Evolutionary conservation across 2,329 filamentous ascomycete species (phyloP).

Genomic region (Microcyclosporella mali): DNA sequence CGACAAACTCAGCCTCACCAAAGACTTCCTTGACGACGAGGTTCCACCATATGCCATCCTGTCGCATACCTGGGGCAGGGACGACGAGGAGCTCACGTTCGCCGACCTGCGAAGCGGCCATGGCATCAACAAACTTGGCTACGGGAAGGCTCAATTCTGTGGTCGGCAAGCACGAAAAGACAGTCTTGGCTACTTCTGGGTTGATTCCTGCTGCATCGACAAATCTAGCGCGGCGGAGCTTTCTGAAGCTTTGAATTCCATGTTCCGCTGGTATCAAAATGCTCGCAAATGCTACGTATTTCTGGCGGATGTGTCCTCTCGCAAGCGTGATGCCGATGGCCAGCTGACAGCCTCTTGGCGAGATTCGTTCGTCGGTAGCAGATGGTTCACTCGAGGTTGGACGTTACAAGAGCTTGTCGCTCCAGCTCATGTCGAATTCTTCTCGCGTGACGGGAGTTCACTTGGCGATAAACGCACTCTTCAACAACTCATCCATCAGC

Average conservation of each 20-base stretch:
- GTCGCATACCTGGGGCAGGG: not conserved
- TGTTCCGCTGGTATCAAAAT: not conserved
- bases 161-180: not conserved
- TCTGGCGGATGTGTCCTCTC: not conserved
- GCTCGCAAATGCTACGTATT: not conserved
- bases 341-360: not conserved
- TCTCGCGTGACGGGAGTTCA: not conserved
- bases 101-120: not conserved
- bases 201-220: not conserved
- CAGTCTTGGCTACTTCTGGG: not conserved
- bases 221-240: not conserved
- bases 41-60: not conserved
- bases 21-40: too few species aligned
- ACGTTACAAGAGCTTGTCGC: not conserved
- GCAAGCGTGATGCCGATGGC: not conserved
- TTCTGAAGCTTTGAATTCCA: not conserved
- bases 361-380: too few species aligned
- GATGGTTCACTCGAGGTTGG: not conserved
- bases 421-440: not conserved
- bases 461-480: too few species aligned
- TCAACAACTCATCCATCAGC: too few species aligned
- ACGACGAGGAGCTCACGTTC: not conserved
- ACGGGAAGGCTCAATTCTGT: not conserved
- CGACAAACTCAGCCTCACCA: too few species aligned
- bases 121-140: not conserved